These are phyloP conservation scores for Pestalotiopsis sp. DNA, from an alignment of 2,329 filamentous ascomycete genomes.

Conservation along the genomic window DNA sequence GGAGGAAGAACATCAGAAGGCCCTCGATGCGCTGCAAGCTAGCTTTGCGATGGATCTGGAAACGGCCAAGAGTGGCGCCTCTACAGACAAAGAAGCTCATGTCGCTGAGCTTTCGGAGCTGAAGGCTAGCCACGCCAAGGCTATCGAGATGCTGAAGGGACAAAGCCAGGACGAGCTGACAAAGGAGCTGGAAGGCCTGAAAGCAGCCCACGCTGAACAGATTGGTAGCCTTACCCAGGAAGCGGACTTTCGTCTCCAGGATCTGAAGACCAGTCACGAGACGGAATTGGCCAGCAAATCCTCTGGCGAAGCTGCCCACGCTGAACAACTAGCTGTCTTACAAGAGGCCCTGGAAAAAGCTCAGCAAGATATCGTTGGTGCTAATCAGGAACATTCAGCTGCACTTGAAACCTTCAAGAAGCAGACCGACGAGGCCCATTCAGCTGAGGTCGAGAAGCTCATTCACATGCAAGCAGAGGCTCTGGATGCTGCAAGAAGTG, in stretches of 20 bases:
- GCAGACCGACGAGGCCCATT: conserved; percentile 42
- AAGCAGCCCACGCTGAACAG: conserved; percentile 45
- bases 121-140: conserved; percentile 56
- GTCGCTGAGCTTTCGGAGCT: conserved; percentile 55
- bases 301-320: conserved; percentile 23
- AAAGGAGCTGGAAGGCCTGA: conserved; percentile 39
- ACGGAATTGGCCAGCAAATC: conserved; percentile 27
- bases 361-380: conserved; percentile 35
- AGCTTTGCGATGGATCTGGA: conserved; percentile 64
- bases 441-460: conserved; percentile 49
- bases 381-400: conserved; percentile 35
- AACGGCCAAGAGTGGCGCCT: conserved; percentile 54
- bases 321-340: conserved; percentile 30
- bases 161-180: conserved; percentile 43
- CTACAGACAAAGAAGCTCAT: conserved; percentile 52
- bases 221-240: conserved; percentile 47
- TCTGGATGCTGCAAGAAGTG: conserved; percentile 46
- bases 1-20: conserved; percentile 55
- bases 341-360: conserved; percentile 30
- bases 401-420: conserved; percentile 44
- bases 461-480: conserved; percentile 46
- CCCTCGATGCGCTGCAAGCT: conserved; percentile 57
- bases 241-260: conserved; percentile 16
- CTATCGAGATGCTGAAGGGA: conserved; percentile 46
- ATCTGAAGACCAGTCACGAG: conserved; percentile 27